Evolutionary conservation across 2,329 filamentous ascomycete species (phyloP), one percentile per base, ranked within the genome.

Genomic region (Hymenoscyphus scutula): DNA sequence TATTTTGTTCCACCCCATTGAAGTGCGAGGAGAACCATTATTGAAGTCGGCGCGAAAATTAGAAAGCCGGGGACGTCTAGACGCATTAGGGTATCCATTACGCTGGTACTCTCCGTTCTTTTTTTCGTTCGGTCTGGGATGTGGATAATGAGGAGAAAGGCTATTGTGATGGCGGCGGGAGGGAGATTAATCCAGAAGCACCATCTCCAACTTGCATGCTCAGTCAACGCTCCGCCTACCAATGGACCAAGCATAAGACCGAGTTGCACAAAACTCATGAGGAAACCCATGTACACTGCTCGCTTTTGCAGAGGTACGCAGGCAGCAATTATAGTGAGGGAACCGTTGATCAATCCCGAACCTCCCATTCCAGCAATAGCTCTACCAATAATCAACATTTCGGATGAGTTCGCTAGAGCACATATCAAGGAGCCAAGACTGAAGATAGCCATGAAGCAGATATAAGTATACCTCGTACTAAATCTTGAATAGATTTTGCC

Each of bases 371-470:
- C 84, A 0, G 84, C 81, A 2, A 87, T 72, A 2, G 81, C 80
- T 4, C 84, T 78, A 1, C 83, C 83, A 8, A 81, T 69, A 59
- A 87, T 86, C 59, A 87, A 78, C 75, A 82, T 82, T 0, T 73
- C 66, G 0, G 81, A 82, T 10, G 76, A 80, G 0, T 69, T 74
- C 0, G 84, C 79, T 58, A 77, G 65, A 60, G 74, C 84, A 64
- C 83, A 86, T n/a, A 87, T 71, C 3, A 82, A 66, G 0, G 81
- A 84, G 1, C 84, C 84, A 0, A 85, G 25, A 68, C 86, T 82
- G 64, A 87, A 87, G 48, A 84, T 60, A 38, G 73, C 66, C 30
- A 87, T 75, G 53, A 79, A 76, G 10, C 64, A 67, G 1, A 81
- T 69, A 56, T 77, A 80, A 0, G 76, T 71, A 72, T 74, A 77